Evolutionary conservation across 129 eudicot species (phyloP), one percentile per base, ranked within the genome.

Genomic region (Solidago caesia): DNA sequence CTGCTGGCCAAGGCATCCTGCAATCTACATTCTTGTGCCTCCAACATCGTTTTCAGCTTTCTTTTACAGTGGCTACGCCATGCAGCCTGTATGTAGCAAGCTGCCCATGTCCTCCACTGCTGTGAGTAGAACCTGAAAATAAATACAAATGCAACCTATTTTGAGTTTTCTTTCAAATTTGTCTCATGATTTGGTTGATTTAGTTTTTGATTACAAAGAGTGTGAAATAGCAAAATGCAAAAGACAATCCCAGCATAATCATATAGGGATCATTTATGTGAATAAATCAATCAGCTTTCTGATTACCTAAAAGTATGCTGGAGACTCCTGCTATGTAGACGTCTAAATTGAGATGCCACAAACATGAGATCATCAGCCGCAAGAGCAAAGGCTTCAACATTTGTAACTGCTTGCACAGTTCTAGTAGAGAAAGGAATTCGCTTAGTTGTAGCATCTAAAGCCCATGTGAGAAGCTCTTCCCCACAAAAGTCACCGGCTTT

Each of bases 391-490:
- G 91, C 97, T 85, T 89, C 85, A 8, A 89, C 94, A 29, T 92
- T 85, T 21, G 88, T 84, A 14, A 46, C 15, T 4, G 93, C 76
- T 68, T 45, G 15, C 4, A 82, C 88, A 3, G 97, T 89, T 75
- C 89, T 73, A 44, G 91, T 87, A 29, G 97, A 82, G 67, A 73
- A 62, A 0, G 91, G 91, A 57, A 87, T 87, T 70, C 53, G 74
- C 51, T 75, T 29, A 52, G 78, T 71, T 57, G 45, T 57, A 53
- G 89, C 87, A 74, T 72, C 82, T 55, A 87, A 80, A 55, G 89
- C 90, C 98, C 98, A 92, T 2, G 92, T 81, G 69, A 92, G 82
- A 72, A 92, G 87, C 85, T 92, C 98, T 7, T 92, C 96, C 45
- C 95, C 98, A 70, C 90, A 89, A 57, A 82, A 92, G 67, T 86